These are phyloP conservation scores for Septoria linicola DNA, from an alignment of 2,329 filamentous ascomycete species.

Conservation along the genomic window DNA sequence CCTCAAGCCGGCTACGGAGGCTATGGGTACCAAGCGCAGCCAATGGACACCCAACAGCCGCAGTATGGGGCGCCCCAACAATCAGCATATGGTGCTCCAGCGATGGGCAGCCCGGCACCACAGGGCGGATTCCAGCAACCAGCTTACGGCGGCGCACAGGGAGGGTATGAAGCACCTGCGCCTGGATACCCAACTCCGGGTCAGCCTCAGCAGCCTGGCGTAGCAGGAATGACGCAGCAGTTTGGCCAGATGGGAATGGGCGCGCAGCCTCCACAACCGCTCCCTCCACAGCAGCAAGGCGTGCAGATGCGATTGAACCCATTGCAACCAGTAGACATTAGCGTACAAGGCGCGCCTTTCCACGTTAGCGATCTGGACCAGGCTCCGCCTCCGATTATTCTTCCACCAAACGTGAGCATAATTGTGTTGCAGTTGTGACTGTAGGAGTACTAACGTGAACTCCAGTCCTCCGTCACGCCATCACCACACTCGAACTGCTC, in stretches of 20 bases:
- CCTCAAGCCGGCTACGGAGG: slow-evolving; percentile 26
- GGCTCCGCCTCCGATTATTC: slow-evolving; percentile 83
- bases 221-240: slow-evolving; percentile 62
- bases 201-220: slow-evolving; percentile 33
- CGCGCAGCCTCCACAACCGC: slow-evolving; percentile 45
- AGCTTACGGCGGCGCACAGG: slow-evolving; percentile 46
- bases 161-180: slow-evolving; percentile 64
- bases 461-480: slow-evolving; percentile 80
- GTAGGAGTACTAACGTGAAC: neutral
- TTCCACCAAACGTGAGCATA: slow-evolving; percentile 81
- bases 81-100: slow-evolving; percentile 32
- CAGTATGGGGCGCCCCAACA: slow-evolving; percentile 38
- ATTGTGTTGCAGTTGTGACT: neutral
- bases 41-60: slow-evolving; percentile 31
- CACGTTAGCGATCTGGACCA: slow-evolving; percentile 90
- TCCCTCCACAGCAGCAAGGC: slow-evolving; percentile 51
- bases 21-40: slow-evolving; percentile 47
- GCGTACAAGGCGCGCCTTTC: slow-evolving; percentile 77
- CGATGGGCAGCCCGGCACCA: slow-evolving; percentile 22
- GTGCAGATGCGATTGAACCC: slow-evolving; percentile 68
- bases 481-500: slow-evolving; percentile 90
- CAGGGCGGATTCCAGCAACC: slow-evolving; percentile 39
- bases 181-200: slow-evolving; percentile 25
- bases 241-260: slow-evolving; percentile 73
- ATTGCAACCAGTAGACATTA: slow-evolving; percentile 84